Percentiles rank a stretch among this genome's conserved stretches.
Evolutionary conservation across 371 early-diverging fungal genomes (phyloP).

Genomic region (Mucor circinelloides): DNA sequence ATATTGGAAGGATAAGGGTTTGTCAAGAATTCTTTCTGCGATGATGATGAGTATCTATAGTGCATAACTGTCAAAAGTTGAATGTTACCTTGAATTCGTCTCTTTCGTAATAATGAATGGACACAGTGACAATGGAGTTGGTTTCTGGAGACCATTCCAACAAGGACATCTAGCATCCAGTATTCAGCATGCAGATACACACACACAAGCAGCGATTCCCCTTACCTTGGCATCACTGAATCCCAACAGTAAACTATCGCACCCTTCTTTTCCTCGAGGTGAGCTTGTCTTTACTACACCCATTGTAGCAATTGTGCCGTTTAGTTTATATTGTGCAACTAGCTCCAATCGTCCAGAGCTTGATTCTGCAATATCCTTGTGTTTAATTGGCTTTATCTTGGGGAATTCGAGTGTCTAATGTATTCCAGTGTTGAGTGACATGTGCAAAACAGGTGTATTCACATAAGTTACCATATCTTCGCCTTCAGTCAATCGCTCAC

Average conservation of each 20-base stretch:
- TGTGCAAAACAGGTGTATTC: background rate
- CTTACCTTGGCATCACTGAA: constrained; percentile 94
- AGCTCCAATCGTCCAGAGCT: constrained; percentile 77
- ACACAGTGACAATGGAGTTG: constrained; percentile 85
- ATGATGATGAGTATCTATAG: background rate
- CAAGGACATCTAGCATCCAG: constrained; percentile 74
- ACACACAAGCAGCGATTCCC: background rate
- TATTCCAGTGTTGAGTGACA: background rate
- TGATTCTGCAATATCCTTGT: constrained; percentile 22
- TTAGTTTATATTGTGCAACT: constrained; percentile 72
- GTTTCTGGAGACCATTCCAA: constrained; percentile 82
- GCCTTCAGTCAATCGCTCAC: constrained; percentile 20
- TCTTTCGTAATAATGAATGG: constrained; percentile 95
- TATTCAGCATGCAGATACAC: background rate
- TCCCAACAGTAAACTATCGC: constrained; percentile 82
- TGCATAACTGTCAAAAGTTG: background rate
- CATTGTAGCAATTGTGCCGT: constrained; percentile 82
- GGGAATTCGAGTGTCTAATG: constrained; percentile 45
- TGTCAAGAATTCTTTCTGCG: constrained; percentile 64
- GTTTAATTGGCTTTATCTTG: constrained; percentile 39
- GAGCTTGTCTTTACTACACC: constrained; percentile 73
- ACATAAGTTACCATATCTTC: constrained; percentile 17
- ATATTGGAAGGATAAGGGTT: constrained; percentile 68
- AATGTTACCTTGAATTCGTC: constrained; percentile 80
- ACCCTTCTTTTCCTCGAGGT: constrained; percentile 67